phyloP scores from a whole-genome alignment of 2,329 filamentous ascomycete species.

The Fusarium sp. region DNA sequence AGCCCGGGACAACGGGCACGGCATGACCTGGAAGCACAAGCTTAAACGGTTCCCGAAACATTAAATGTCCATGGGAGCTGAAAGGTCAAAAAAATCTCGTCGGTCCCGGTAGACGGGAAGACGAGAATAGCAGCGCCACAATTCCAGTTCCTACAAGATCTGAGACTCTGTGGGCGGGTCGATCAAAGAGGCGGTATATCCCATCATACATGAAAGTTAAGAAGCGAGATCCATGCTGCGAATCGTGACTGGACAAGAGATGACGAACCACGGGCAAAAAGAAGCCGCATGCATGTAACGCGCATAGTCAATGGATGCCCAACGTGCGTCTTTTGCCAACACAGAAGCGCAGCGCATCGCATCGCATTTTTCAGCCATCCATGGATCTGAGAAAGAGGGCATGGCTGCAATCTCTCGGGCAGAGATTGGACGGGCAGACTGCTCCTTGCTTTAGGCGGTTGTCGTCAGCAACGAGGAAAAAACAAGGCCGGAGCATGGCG shows the following conservation, averaged over 20 bases:
- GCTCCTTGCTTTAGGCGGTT: slow-evolving; percentile 29
- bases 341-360: neutral
- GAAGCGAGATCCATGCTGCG: slow-evolving; percentile 16
- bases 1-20: neutral
- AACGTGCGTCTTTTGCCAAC: neutral
- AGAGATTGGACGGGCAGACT: slow-evolving; percentile 10
- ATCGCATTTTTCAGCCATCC: neutral
- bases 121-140: slow-evolving; percentile 26
- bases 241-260: slow-evolving; percentile 7
- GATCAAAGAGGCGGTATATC: slow-evolving; percentile 28
- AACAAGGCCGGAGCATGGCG: slow-evolving; percentile 30
- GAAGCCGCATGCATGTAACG: neutral
- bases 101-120: neutral
- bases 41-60: slow-evolving; percentile 22
- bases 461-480: slow-evolving; percentile 41
- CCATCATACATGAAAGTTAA: neutral
- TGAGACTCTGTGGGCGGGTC: slow-evolving; percentile 25
- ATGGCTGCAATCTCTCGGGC: slow-evolving; percentile 19
- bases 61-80: slow-evolving; percentile 22
- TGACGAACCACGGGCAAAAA: slow-evolving; percentile 10
- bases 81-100: slow-evolving; percentile 12
- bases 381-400: neutral
- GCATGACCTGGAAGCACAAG: slow-evolving; percentile 12
- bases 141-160: slow-evolving; percentile 19
- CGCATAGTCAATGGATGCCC: neutral